Base-by-base conservation (phyloP, 805 yeast genomes). In the Clavispora fructus region DNA sequence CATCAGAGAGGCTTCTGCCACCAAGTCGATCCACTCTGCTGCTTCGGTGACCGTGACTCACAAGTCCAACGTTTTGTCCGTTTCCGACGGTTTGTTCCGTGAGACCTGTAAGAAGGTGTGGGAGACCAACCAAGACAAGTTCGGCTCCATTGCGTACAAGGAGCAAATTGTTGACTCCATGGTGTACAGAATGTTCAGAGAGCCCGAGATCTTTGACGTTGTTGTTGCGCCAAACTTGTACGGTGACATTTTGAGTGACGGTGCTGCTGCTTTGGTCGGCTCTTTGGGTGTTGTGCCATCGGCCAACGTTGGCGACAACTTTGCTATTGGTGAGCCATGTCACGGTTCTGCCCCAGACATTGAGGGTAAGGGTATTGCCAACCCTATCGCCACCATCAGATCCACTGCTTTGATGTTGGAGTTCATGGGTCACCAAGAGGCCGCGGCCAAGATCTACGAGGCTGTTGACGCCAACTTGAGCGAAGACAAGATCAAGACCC, bases 311-410 rank as follows among this genome's bases (percentile, higher is more conserved):
- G 99, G 99, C 61, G 96, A 90, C 64, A 71, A 77, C 65, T 92
- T 94, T 64, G 97, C 95, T 53, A 89, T 94, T 64, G 99, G 99
- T 66, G 99, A 94, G 74, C 99, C 99, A 64, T 91, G 97, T 65
- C 99, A 94, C 72, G 99, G 99, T 51, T 87, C 96, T 46, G 99
- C 99, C 45, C 99, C 99, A 47, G 99, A 94, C 68, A 94, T 94
- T 56, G 96, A 91, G 65, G 99, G 99, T 59, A 83, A 79, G 69
- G 94, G 94, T 60, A 87, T 89, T 59, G 80, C 97, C 44, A 92
- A 92, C 79, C 99, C 99, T 55, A 83, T 94, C 61, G 99, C 99
- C 47, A 94, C 99, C 43, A 92, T 94, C 65, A 85, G 99, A 74
- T 94, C 99, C 28, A 84, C 97, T 48, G 99, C 98, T 47, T 77